Evolutionary conservation across 345 rosid species (phyloP).

Genomic region (sweet orange (Citrus sinensis)): DNA sequence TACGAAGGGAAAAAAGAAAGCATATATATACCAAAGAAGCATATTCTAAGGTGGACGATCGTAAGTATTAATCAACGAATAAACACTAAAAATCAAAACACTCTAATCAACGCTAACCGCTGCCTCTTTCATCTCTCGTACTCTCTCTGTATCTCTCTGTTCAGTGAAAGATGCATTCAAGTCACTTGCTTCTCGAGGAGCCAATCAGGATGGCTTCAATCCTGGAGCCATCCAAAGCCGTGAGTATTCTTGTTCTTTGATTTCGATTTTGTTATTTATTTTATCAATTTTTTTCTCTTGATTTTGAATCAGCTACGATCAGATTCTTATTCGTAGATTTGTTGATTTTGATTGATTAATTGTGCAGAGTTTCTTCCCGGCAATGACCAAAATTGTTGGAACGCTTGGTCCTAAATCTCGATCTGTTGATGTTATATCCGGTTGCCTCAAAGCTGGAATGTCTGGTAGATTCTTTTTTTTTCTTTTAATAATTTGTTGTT

Average conservation of each 20-base stretch:
- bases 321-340: background rate
- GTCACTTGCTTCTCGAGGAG: slow-evolving; percentile 94
- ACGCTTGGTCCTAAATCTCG: slow-evolving; percentile 87
- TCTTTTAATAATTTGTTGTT: background rate
- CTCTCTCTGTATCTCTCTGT: background rate
- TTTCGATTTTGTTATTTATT: background rate
- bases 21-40: background rate
- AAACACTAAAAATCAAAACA: background rate
- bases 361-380: slow-evolving; percentile 82
- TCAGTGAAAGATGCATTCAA: slow-evolving; percentile 68
- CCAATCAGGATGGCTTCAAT: slow-evolving; percentile 99
- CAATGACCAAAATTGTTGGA: slow-evolving; percentile 95
- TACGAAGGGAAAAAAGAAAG: background rate
- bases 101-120: background rate
- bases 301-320: background rate
- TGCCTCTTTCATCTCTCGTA: background rate
- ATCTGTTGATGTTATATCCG: slow-evolving; percentile 67
- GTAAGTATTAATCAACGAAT: background rate
- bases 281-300: background rate
- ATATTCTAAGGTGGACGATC: background rate
- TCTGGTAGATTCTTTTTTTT: slow-evolving; percentile 42
- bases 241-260: slow-evolving; percentile 26
- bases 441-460: slow-evolving; percentile 91
- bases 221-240: slow-evolving; percentile 94
- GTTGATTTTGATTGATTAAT: background rate